Base-by-base conservation (phyloP, 2,329 filamentous ascomycete species). In the Xylaria sp. region DNA sequence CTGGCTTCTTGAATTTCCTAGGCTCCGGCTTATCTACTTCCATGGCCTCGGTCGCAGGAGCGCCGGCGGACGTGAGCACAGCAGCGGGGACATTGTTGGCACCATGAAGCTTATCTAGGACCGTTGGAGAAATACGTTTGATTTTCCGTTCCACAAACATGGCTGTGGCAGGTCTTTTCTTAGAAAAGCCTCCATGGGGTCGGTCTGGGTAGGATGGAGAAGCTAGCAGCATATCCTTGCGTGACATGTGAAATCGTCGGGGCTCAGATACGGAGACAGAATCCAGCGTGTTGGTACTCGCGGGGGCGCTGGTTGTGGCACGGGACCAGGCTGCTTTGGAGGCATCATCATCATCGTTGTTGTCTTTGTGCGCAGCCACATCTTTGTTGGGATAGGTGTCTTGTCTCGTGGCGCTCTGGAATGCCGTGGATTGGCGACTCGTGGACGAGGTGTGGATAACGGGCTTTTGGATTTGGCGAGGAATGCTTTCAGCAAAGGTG, bases 241-340 rank as follows among this genome's bases (percentile, higher is more conserved):
- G 81, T 18, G 86, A 87, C 67, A 89, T 84, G 72, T 88, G 87
- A 68, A 88, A 89, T 48, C 84, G 81, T 63, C 87, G 83, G 13
- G 81, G 83, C 71, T 84, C 82, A 15, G 76, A 58, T 13, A 43
- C 60, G 28, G 69, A 20, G 53, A 48, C 63, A 25, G 70, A 30
- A 45, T 64, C 55, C 30, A 41, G 25, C 2, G 57, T 57, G 30
- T 56, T 53, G 28, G 58, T 43, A 28, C 39, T 64, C 32, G 36
- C 15, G 10, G 53, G 2, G 20, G 25, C 50, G 25, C 52, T 20
- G 15, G 60, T 25, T 34, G 67, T 34, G 20, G 28, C 53, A 57
- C 65, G 28, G 23, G 60, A 53, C 7, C 65, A 28, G 13, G 65
- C 57, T 25, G 58, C 55, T 30, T 45, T 39, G 15, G 60, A 43